Conservation (phyloP, 108 stramenopile genomes). For the Mediolabrus comicus region DNA sequence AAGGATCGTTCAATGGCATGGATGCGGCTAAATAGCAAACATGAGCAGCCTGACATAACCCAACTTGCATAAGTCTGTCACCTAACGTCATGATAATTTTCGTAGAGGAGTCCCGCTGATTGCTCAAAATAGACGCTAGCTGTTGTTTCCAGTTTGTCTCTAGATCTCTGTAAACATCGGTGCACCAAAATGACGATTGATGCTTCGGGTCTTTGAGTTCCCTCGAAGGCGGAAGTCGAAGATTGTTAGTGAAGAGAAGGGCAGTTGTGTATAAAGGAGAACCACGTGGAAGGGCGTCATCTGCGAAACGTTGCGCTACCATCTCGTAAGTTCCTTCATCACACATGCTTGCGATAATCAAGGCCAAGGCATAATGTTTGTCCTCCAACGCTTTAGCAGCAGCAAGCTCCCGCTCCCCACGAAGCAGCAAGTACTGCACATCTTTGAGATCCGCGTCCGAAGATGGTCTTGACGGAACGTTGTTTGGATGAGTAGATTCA, state of each 20-base stretch:
- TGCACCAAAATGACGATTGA: conserved; percentile 42
- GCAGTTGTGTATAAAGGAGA: conserved; percentile 75
- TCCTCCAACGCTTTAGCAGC: conserved; percentile 60
- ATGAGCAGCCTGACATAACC: conserved; percentile 66
- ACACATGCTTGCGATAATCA: conserved; percentile 77
- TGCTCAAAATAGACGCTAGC: conserved; percentile 69
- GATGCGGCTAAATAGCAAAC: conserved; percentile 87
- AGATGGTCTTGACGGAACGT: background rate
- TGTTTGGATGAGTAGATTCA: background rate
- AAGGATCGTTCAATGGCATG: conserved; percentile 51
- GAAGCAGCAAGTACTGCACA: conserved; percentile 58
- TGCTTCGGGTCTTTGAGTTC: conserved; percentile 18
- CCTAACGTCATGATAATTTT: conserved; percentile 73
- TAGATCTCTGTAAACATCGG: conserved; percentile 41
- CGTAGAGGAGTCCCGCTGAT: background rate
- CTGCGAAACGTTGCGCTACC: conserved; percentile 59
- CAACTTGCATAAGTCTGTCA: conserved; percentile 65
- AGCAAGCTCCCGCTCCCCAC: conserved; percentile 71
- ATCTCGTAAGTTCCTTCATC: conserved; percentile 57
- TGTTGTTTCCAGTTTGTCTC: conserved; percentile 60
- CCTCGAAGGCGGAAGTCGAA: conserved; percentile 33
- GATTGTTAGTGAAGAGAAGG: conserved; percentile 65
- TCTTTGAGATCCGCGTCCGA: conserved; percentile 14
- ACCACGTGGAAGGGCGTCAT: conserved; percentile 50
- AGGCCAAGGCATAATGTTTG: conserved; percentile 69